Base-by-base conservation (phyloP, 331 rosid genomes). In the Quercus phellos region DNA sequence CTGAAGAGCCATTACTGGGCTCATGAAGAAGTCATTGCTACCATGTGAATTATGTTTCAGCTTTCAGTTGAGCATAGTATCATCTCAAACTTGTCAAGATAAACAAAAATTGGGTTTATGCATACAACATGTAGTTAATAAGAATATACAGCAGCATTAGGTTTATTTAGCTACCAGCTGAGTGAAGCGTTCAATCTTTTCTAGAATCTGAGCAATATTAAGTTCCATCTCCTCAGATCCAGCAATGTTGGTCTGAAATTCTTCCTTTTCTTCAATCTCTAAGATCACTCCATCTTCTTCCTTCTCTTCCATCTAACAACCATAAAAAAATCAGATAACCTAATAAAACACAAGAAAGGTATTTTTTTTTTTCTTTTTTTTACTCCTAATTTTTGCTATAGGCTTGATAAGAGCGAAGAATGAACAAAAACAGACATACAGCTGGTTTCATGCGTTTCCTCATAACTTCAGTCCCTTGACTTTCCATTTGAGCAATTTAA, bases 201-300 rank as follows among this genome's bases (percentile, higher is more conserved):
- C 92, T 2, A 90, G 81, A 73, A 90, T 85, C 50, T 81, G 89
- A 82, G 87, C 59, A 81, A 93, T 76, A 68, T 78, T 74, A 50
- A 90, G 88, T 72, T 94, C 96, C 84, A 91, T 82, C 81, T 90
- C 96, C 77, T 87, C 94, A 10, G 96, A 90, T 73, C 85, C 91
- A 24, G 71, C 70, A 67, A 72, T 29, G 54, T 70, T 68, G 0
- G 76, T 72, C 78, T 82, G 95, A 26, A 69, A 75, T 51, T 80
- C 46, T 38, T 38, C 46, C 35, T 74, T 87, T 68, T 82, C 89
- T 43, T 59, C 79, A 59, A 68, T 66, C 77, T 81, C 82, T 17
- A 85, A 82, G 58, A 81, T 87, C 27, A 77, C 86, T 85, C 85
- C 85, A 63, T 84, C 80, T 70, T 74, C 86, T 18, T 50, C 87